These are phyloP conservation scores for Gossypium ekmanianum DNA, from an alignment of 345 rosid genomes.

Conservation along the genomic window DNA sequence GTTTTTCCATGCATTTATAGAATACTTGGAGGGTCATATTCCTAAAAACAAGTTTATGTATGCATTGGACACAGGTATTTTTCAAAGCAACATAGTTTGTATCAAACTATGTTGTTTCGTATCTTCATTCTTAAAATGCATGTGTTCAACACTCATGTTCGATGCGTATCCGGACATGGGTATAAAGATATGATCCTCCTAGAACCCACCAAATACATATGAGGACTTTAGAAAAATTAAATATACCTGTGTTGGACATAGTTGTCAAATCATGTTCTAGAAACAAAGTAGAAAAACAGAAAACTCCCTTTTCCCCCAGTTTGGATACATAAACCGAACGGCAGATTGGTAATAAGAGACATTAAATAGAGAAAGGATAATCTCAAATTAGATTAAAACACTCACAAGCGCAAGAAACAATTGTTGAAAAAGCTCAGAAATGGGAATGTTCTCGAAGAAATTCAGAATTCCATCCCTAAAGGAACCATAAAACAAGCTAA, in stretches of 20 bases:
- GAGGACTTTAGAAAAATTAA: background rate
- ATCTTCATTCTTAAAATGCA: background rate
- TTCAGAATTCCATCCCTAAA: constrained; percentile 84
- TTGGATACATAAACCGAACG: background rate
- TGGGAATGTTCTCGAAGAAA: constrained; percentile 66
- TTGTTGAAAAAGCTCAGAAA: constrained; percentile 71
- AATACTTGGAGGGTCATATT: background rate
- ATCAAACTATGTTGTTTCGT: background rate
- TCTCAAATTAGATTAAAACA: constrained; percentile 7
- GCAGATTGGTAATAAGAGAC: background rate
- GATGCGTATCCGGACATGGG: background rate
- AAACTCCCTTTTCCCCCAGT: background rate
- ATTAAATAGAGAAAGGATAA: background rate
- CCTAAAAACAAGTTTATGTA: background rate
- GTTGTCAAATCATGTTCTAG: background rate
- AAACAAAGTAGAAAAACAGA: background rate
- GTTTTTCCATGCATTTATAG: background rate
- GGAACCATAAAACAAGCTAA: constrained; percentile 12
- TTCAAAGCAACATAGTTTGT: background rate
- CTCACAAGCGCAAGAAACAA: constrained; percentile 80
- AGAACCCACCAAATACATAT: background rate
- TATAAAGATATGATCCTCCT: background rate
- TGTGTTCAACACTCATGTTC: background rate
- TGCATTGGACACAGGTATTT: background rate
- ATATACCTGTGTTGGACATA: background rate